These are phyloP conservation scores for Paracorniculantispora psalliotae DNA, from an alignment of 2,329 filamentous ascomycete genomes.

Conservation along the genomic window DNA sequence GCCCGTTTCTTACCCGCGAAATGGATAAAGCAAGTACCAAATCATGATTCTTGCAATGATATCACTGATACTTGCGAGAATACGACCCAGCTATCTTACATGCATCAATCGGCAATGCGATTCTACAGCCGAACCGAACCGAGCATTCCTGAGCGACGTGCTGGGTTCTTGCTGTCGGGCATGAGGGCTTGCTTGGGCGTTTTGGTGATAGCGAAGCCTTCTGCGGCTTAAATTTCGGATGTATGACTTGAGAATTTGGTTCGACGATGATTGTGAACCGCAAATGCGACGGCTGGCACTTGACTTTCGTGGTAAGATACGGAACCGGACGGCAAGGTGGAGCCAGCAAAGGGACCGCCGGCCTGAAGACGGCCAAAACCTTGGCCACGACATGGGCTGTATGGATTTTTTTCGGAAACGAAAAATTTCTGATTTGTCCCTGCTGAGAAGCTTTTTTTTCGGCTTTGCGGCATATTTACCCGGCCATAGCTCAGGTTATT, in stretches of 20 bases:
- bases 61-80: neutral
- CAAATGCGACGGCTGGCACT: neutral
- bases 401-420: no score
- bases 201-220: neutral
- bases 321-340: conserved; percentile 20
- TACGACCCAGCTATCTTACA: neutral
- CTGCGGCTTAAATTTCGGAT: neutral
- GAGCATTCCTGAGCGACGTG: neutral
- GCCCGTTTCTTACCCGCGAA: conserved; percentile 61
- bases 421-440: no score
- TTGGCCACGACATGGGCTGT: no score
- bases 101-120: neutral
- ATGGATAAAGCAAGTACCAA: conserved; percentile 72
- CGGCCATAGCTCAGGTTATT: no score
- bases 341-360: neutral
- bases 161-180: neutral
- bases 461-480: no score
- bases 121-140: neutral
- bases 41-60: conserved; percentile 45
- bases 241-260: neutral
- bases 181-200: neutral
- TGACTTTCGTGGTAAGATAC: neutral
- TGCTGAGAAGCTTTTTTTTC: no score
- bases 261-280: neutral
- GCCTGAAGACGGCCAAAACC: no score